Evolutionary conservation across 1,284 basidiomycete species (phyloP).

Genomic region (Rhodotorula sp.): DNA sequence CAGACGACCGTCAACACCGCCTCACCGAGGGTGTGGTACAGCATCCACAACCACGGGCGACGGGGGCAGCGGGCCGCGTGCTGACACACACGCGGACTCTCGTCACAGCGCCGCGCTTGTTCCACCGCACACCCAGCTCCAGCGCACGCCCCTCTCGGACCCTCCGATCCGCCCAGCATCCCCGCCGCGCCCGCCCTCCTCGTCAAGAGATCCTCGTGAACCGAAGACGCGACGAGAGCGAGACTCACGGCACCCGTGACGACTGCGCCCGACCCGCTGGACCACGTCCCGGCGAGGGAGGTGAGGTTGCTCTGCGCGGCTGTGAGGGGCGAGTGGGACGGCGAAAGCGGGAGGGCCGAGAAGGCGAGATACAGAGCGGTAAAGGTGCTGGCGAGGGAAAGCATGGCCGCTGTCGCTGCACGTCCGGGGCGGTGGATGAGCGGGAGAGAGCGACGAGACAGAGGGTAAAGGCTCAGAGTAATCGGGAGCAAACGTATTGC

Average conservation of each 20-base stretch:
- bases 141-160: not conserved
- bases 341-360: not conserved
- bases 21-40: not conserved
- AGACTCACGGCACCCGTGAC: constrained; percentile 76
- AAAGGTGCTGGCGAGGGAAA: not conserved
- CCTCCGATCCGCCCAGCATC: not conserved
- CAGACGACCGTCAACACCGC: not conserved
- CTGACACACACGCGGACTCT: no score
- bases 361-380: not conserved
- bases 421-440: not conserved
- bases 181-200: not conserved
- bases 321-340: constrained; percentile 2
- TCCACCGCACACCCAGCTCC: not conserved
- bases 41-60: no score
- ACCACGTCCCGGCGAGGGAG: constrained; percentile 75
- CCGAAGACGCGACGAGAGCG: not conserved
- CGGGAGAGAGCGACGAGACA: not conserved
- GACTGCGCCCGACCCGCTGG: constrained; percentile 71
- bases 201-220: not conserved
- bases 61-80: no score
- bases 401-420: not conserved
- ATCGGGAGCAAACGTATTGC: not conserved
- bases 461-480: no score
- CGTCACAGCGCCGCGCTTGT: no score
- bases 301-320: constrained; percentile 42